Percentiles rank a stretch among this genome's conserved stretches.
Evolutionary conservation across 768 basidiomycete species (phyloP).

Genomic region (Hericium erinaceus): DNA sequence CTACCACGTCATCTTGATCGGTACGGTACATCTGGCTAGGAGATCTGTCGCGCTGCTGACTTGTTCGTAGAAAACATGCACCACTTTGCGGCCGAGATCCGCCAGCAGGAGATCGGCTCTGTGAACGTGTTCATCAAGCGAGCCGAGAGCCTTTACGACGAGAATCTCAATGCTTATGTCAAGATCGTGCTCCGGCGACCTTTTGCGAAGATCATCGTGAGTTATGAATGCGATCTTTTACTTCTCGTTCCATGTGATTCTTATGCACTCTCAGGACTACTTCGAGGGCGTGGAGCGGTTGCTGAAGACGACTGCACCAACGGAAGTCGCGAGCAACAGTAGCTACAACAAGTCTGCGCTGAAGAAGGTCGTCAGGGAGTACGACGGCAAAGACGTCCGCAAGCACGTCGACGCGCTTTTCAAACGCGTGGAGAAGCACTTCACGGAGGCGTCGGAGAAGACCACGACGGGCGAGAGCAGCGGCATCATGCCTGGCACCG

Average conservation of each 20-base stretch:
- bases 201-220: slow-evolving; percentile 71
- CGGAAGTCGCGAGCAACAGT: slow-evolving; percentile 66
- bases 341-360: slow-evolving; percentile 68
- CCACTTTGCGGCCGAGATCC: slow-evolving; percentile 78
- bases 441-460: slow-evolving; percentile 72
- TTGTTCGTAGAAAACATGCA: slow-evolving; percentile 83
- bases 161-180: slow-evolving; percentile 81
- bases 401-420: slow-evolving; percentile 81
- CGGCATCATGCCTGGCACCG: slow-evolving; percentile 48
- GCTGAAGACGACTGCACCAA: slow-evolving; percentile 67
- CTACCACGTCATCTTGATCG: slow-evolving; percentile 91
- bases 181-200: slow-evolving; percentile 80
- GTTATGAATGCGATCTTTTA: neutral
- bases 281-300: slow-evolving; percentile 90
- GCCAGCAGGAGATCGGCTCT: slow-evolving; percentile 57
- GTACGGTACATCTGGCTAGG: slow-evolving; percentile 35
- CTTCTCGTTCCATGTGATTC: neutral
- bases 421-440: slow-evolving; percentile 94
- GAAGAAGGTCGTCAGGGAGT: slow-evolving; percentile 83
- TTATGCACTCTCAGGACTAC: slow-evolving; percentile 59
- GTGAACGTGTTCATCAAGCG: slow-evolving; percentile 53
- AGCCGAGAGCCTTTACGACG: slow-evolving; percentile 81
- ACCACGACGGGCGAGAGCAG: slow-evolving; percentile 38
- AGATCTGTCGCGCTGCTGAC: neutral
- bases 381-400: slow-evolving; percentile 78